Percentiles rank a stretch among this genome's conserved stretches.
Conservation (phyloP, 139 green algal species). For the Micractinium conductrix region DNA sequence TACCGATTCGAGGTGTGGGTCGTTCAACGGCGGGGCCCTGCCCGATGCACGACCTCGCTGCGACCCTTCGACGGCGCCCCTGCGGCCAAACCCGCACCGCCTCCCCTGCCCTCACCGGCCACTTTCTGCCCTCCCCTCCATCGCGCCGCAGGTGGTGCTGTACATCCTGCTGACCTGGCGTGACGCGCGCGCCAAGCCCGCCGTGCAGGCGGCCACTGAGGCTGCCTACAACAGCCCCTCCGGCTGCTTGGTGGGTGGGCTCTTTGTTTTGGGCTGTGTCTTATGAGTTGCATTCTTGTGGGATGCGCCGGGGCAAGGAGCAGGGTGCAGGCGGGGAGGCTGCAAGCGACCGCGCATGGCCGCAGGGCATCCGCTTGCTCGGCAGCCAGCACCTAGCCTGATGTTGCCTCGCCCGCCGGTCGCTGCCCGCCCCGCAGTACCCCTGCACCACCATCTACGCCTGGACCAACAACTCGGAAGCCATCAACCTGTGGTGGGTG, state of each 20-base stretch:
- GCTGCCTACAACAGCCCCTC: conserved; percentile 18
- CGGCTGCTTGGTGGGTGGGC: conserved; percentile 1
- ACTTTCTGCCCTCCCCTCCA: too few species aligned
- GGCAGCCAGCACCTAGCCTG: too few species aligned
- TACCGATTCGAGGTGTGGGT: conserved; percentile 38
- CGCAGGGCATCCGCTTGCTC: too few species aligned
- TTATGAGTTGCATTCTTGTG: too few species aligned
- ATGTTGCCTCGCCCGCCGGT: neutral
- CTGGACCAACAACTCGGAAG: neutral
- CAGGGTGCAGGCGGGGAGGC: too few species aligned
- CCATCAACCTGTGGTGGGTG: neutral
- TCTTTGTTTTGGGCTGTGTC: too few species aligned
- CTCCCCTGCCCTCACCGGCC: too few species aligned
- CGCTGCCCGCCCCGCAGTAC: neutral
- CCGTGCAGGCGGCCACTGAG: neutral
- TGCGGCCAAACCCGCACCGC: neutral
- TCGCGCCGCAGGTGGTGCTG: conserved; percentile 17
- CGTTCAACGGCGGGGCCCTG: too few species aligned
- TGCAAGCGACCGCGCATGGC: too few species aligned
- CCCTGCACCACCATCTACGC: conserved; percentile 34
- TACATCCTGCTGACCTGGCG: conserved; percentile 40
- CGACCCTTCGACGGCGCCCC: too few species aligned
- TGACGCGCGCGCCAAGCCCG: conserved; percentile 10
- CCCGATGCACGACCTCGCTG: too few species aligned
- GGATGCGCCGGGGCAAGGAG: too few species aligned